Evolutionary conservation across 2,329 filamentous ascomycete species (phyloP).

Genomic region (Colletotrichum ledebouriae): DNA sequence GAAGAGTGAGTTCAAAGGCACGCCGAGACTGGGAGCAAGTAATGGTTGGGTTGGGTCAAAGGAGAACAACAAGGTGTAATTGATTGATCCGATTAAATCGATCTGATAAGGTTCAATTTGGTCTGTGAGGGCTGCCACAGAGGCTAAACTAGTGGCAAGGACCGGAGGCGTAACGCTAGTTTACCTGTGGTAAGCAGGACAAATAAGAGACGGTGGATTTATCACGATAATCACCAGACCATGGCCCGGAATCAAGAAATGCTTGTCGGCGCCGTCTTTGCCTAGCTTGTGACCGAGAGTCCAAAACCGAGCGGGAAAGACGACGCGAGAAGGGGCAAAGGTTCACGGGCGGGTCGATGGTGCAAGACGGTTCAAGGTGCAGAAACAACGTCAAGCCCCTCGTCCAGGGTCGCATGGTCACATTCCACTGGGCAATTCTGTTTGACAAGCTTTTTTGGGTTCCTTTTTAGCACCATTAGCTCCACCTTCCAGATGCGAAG

Average conservation of each 20-base stretch:
- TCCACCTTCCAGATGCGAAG: conserved; percentile 10
- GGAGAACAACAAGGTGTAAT: neutral
- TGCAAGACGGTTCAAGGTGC: neutral
- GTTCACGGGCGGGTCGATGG: neutral
- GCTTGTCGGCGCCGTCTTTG: neutral
- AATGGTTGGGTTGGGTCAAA: neutral
- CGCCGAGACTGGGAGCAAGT: neutral
- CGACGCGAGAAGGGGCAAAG: conserved; percentile 12
- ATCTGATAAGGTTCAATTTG: conserved; percentile 29
- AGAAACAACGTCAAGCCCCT: conserved; percentile 6
- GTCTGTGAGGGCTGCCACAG: conserved; percentile 1
- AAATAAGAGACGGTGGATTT: conserved; percentile 16
- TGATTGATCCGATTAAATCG: conserved; percentile 32
- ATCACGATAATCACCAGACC: conserved; percentile 34
- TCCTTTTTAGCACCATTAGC: conserved; percentile 6
- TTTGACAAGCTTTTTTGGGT: conserved; percentile 27
- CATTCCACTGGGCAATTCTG: conserved; percentile 2
- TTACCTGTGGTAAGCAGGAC: neutral
- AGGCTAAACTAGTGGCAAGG: conserved; percentile 7
- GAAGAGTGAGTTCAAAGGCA: neutral
- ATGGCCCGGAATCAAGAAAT: neutral
- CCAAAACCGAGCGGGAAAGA: conserved; percentile 19
- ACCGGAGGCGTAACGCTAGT: conserved; percentile 24
- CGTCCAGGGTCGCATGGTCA: conserved; percentile 1
- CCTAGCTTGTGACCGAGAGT: neutral